Base-by-base conservation (phyloP, 2,329 filamentous ascomycete species). In the Cryphonectria carpinicola region DNA sequence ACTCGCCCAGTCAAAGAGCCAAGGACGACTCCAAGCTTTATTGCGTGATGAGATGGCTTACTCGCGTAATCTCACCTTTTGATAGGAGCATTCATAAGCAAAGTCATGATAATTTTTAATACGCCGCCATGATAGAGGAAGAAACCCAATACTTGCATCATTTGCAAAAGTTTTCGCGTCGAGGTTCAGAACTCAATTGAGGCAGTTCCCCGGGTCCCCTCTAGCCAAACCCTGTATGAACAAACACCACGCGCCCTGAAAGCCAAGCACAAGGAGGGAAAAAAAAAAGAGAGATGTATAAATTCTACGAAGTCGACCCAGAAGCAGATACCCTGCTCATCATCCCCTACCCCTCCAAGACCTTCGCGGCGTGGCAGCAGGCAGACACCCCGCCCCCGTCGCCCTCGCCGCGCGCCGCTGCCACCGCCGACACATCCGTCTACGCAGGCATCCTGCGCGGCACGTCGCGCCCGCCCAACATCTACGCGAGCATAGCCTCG, bases 221-320 rank as follows among this genome's bases (percentile, higher is more conserved):
- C 41, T 4, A 22, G 6, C 43, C 43, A 1, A 39, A 3, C 37
- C 17, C 17, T 2, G 17, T 8, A 5, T 22, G 17, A 7, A 19
- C 19, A 22, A 37, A 61, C 58, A n/a, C 22, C 58, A 61, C 58
- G 19, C 17, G 8, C 6, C 58, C 7, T 37, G 32, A n/a, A 10
- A 6, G 4, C 32, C 17, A 22, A 56, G 25, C 25, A 39, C 32
- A 32, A 32, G 32, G 4, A 32, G 32, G 28, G 28, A 32, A 3
- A 32, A 4, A 32, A 32, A 13, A 39, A 39, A 49, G 19, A 11
- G 75, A 70, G 65, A 76, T 81, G 76, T 75, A 76, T n/a, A 76
- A 73, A 60, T 74, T 80, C 13, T 80, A 80, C 71, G 79, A 80
- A 66, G 76, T 80, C 63, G 79, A 80, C 65, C 77, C 77, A 3